Evolutionary conservation across 257 asterid species (phyloP).

Genomic region (Ballota nigra): DNA sequence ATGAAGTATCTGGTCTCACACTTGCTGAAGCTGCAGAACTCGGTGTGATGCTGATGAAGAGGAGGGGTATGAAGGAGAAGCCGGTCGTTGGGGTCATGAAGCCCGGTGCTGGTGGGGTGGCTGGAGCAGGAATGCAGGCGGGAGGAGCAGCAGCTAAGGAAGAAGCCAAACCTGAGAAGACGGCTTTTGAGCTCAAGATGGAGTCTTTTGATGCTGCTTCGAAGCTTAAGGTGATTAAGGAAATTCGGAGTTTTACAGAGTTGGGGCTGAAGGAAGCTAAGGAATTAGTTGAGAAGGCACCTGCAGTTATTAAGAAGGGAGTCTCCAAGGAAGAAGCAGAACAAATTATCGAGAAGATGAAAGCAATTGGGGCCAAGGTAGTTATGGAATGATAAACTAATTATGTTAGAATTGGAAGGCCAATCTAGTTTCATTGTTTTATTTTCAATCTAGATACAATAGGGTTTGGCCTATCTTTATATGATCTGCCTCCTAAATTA

Average conservation of each 20-base stretch:
- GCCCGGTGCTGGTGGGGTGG: conserved; percentile 57
- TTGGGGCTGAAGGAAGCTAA: conserved; percentile 45
- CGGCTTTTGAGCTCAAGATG: conserved; percentile 68
- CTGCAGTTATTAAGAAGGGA: conserved; percentile 41
- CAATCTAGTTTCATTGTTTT: not conserved
- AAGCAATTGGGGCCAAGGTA: conserved; percentile 45
- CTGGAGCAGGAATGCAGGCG: conserved; percentile 21
- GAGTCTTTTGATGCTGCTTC: conserved; percentile 69
- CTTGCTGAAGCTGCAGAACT: conserved; percentile 63
- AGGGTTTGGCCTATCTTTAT: not conserved
- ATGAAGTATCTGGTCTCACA: conserved; percentile 70
- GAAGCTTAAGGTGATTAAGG: conserved; percentile 68
- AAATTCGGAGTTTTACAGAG: conserved; percentile 41
- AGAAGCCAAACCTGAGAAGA: conserved; percentile 65
- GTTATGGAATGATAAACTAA: conserved; percentile 37
- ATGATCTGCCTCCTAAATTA: not conserved
- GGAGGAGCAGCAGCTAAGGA: conserved; percentile 44
- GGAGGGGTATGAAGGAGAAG: conserved; percentile 40
- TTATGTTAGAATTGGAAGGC: not conserved
- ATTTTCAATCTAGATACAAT: not conserved
- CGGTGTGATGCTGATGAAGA: conserved; percentile 48
- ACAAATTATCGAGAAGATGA: conserved; percentile 45
- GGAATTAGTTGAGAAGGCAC: conserved; percentile 48
- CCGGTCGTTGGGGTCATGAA: conserved; percentile 50
- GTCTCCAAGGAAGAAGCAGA: conserved; percentile 46